Conservation (phyloP, 2,329 filamentous ascomycete genomes). For the Penicillium sp. region DNA sequence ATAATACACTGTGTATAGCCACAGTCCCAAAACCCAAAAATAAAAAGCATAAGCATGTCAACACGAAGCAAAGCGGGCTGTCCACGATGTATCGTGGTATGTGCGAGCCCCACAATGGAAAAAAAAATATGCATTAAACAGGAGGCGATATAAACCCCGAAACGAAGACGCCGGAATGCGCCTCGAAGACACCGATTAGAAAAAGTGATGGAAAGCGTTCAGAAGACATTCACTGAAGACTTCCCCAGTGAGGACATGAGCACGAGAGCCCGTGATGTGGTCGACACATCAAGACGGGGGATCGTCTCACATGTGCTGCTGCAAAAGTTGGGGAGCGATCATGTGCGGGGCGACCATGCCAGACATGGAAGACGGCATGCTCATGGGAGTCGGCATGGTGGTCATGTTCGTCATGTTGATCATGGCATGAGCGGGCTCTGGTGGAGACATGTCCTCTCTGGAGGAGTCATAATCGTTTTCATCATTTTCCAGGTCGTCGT, state of each 20-base stretch:
- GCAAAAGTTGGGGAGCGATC: constrained; percentile 46
- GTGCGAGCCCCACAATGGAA: not conserved
- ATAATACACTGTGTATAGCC: constrained; percentile 19
- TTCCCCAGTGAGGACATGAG: not conserved
- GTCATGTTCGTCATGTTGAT: constrained; percentile 38
- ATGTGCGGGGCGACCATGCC: constrained; percentile 45
- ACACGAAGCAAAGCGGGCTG: not conserved
- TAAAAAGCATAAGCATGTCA: not conserved
- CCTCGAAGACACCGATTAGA: not conserved
- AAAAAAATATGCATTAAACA: constrained; percentile 9
- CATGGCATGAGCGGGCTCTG: constrained; percentile 34
- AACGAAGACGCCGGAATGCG: not conserved
- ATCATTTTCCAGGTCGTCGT: constrained; percentile 86
- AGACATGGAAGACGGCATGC: constrained; percentile 40
- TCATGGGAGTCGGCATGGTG: constrained; percentile 39
- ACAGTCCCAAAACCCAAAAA: not conserved
- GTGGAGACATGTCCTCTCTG: constrained; percentile 72
- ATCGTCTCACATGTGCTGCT: constrained; percentile 43
- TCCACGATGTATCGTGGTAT: constrained; percentile 4
- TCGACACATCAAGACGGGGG: not conserved
- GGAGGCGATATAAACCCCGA: constrained; percentile 5
- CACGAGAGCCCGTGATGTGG: not conserved
- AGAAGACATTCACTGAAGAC: not conserved
- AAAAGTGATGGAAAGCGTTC: not conserved
- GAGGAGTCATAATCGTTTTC: constrained; percentile 81